Conservation (phyloP, 2,329 filamentous ascomycete species). For the Exophiala dermatitidis region DNA sequence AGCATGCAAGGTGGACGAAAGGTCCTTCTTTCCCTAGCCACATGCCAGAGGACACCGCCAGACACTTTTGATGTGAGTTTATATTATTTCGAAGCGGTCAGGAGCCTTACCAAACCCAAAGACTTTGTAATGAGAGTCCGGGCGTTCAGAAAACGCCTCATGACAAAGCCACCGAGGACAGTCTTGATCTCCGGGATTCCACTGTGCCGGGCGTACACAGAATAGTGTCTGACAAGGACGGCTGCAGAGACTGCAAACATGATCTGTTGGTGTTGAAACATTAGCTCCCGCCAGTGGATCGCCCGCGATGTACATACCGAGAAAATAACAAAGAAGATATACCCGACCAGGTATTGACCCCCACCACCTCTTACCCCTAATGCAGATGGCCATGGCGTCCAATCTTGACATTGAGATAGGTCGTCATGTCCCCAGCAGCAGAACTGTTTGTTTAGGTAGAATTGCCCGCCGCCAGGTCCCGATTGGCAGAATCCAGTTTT, state of each 20-base stretch:
- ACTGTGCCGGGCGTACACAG: constrained; percentile 82
- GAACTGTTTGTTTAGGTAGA: constrained; percentile 85
- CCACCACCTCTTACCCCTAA: constrained; percentile 58
- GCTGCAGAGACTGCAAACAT: constrained; percentile 71
- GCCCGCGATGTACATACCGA: constrained; percentile 55
- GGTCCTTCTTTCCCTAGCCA: constrained; percentile 97
- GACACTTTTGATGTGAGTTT: constrained; percentile 51
- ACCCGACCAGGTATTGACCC: constrained; percentile 76
- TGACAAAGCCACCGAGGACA: constrained; percentile 86
- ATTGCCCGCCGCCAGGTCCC: constrained; percentile 69
- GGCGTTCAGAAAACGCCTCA: constrained; percentile 72
- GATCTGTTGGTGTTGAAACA: constrained; percentile 47
- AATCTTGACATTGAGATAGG: constrained; percentile 72
- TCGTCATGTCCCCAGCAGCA: constrained; percentile 89
- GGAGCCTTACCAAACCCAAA: constrained; percentile 62
- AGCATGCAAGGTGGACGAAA: constrained; percentile 91
- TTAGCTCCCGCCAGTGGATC: constrained; percentile 5
- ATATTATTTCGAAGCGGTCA: constrained; percentile 5
- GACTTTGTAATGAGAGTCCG: constrained; percentile 92
- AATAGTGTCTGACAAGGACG: constrained; percentile 73
- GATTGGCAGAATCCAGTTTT: constrained; percentile 83
- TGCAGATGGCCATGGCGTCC: constrained; percentile 76
- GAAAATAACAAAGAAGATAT: constrained; percentile 76
- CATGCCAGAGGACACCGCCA: constrained; percentile 87
- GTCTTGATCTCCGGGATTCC: constrained; percentile 98